Evolutionary conservation across 2,329 filamentous ascomycete genomes (phyloP).

Genomic region (Samsoniella hepiali): DNA sequence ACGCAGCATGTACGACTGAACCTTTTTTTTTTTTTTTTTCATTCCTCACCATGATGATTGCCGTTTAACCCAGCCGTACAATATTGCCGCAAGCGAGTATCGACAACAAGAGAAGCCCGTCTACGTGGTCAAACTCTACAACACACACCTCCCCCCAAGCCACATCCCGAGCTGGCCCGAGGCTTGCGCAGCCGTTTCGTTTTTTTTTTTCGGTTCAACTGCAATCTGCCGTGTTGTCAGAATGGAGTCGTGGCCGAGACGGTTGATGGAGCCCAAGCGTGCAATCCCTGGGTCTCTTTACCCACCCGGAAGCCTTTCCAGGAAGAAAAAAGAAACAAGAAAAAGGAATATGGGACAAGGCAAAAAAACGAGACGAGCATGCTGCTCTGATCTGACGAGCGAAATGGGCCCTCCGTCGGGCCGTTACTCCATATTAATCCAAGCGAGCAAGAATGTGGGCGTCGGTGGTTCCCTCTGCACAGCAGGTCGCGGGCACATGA

Average conservation of each 20-base stretch:
- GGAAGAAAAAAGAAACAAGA: background rate
- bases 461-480: background rate
- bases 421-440: conserved; percentile 2
- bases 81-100: background rate
- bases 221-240: background rate
- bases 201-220: background rate
- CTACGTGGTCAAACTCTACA: background rate
- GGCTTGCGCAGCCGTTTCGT: background rate
- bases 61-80: background rate
- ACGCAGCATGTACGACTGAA: background rate
- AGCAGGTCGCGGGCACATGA: conserved; percentile 6
- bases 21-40: background rate
- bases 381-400: background rate
- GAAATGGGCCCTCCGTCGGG: background rate
- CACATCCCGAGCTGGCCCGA: background rate
- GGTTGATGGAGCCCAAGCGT: background rate
- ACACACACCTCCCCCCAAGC: background rate
- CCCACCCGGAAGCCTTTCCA: background rate
- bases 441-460: conserved; percentile 1
- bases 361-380: background rate
- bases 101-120: background rate
- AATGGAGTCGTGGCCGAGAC: background rate
- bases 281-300: background rate
- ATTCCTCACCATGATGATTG: background rate
- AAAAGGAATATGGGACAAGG: background rate